Percentiles rank a stretch among this genome's conserved stretches.
These are phyloP conservation scores for Aspergillus ibericus DNA, from an alignment of 2,329 filamentous ascomycete species.

Conservation along the genomic window DNA sequence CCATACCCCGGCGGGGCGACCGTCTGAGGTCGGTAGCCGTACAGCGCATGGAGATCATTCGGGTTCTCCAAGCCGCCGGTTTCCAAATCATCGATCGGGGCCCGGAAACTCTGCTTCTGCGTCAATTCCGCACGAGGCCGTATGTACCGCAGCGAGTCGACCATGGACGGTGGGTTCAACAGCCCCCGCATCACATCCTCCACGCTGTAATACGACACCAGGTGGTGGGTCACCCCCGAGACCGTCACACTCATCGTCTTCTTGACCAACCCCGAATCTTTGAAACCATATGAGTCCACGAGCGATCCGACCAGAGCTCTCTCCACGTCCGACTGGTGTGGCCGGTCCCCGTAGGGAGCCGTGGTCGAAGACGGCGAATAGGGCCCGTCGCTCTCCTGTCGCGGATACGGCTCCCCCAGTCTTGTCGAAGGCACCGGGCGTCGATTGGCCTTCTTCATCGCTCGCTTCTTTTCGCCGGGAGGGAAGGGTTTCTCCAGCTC, in stretches of 20 bases:
- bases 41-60: conserved; percentile 40
- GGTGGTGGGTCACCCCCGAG: conserved; percentile 73
- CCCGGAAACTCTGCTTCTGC: conserved; percentile 65
- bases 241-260: conserved; percentile 85
- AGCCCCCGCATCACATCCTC: conserved; percentile 69
- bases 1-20: conserved; percentile 36
- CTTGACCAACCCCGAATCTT: conserved; percentile 78
- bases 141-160: conserved; percentile 52
- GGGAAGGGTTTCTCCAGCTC: conserved; percentile 77
- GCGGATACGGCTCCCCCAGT: conserved; percentile 55
- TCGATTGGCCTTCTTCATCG: conserved; percentile 66
- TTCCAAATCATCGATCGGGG: conserved; percentile 63
- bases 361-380: conserved; percentile 43
- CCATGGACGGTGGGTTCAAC: conserved; percentile 60
- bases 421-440: conserved; percentile 46
- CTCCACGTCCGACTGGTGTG: conserved; percentile 49
- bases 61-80: conserved; percentile 39
- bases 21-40: conserved; percentile 43
- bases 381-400: conserved; percentile 40
- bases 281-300: conserved; percentile 88
- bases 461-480: conserved; percentile 81
- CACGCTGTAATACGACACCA: conserved; percentile 86
- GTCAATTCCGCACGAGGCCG: conserved; percentile 60
- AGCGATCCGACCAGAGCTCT: conserved; percentile 74
- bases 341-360: conserved; percentile 37